Conservation (phyloP, 2,329 filamentous ascomycete genomes). For the Alternaria angustiovoidea region DNA sequence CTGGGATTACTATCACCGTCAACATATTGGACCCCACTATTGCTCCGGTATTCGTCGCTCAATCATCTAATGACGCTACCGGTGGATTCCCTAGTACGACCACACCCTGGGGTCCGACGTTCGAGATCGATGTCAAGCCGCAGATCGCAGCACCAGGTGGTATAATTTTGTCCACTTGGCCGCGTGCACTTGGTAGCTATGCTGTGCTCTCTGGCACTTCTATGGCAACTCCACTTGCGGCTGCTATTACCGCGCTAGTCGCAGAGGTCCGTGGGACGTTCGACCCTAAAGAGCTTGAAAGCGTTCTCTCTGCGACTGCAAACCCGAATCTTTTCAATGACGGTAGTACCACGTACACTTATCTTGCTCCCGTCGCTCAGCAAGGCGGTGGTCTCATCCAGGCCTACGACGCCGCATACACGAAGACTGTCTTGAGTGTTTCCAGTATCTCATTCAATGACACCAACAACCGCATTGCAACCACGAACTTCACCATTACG, state of each 20-base stretch:
- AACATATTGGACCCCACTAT: no score
- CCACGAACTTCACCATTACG: no score
- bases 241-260: slow-evolving; percentile 23
- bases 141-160: slow-evolving; percentile 65
- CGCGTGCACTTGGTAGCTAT: slow-evolving; percentile 56
- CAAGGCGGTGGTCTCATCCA: no score
- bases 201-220: slow-evolving; percentile 64
- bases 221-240: slow-evolving; percentile 54
- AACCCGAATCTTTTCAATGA: slow-evolving; percentile 2
- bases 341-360: not conserved
- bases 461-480: no score
- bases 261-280: slow-evolving; percentile 19
- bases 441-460: no score
- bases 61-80: not conserved
- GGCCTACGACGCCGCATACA: no score
- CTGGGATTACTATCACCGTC: no score
- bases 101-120: slow-evolving; percentile 66
- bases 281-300: slow-evolving; percentile 15
- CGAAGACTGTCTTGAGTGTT: no score
- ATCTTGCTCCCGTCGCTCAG: no score
- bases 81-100: not conserved
- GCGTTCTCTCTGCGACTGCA: slow-evolving; percentile 17
- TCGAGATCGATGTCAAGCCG: slow-evolving; percentile 65
- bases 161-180: slow-evolving; percentile 65
- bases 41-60: not conserved